Conservation (phyloP, 2,329 filamentous ascomycete genomes). For the Cladosporium oxysporum region DNA sequence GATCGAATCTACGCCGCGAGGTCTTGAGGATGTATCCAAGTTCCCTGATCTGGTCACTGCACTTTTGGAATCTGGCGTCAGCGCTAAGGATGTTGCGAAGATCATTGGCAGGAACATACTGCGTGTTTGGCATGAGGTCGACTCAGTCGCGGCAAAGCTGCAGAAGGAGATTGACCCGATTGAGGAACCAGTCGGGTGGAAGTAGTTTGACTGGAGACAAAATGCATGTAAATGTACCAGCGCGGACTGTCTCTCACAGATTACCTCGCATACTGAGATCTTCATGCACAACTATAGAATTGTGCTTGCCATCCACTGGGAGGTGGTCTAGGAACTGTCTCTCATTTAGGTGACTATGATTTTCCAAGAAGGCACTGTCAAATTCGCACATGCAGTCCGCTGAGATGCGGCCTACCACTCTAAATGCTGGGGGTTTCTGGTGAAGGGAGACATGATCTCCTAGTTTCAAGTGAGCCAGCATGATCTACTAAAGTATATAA, state of each 20-base stretch:
- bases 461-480: too few species aligned
- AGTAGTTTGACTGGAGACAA: neutral
- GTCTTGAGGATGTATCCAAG: conserved; percentile 81
- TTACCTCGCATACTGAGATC: too few species aligned
- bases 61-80: conserved; percentile 71
- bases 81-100: conserved; percentile 71
- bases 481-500: too few species aligned
- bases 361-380: too few species aligned
- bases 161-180: conserved; percentile 52
- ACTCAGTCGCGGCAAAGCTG: conserved; percentile 67
- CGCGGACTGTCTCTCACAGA: neutral
- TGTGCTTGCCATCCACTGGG: too few species aligned
- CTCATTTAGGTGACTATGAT: too few species aligned
- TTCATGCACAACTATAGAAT: too few species aligned
- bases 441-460: too few species aligned
- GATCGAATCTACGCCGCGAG: conserved; percentile 65
- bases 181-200: conserved; percentile 39
- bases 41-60: conserved; percentile 78
- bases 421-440: too few species aligned
- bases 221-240: neutral
- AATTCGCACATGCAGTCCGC: too few species aligned
- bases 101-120: conserved; percentile 79
- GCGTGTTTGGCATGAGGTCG: conserved; percentile 80
- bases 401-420: too few species aligned
- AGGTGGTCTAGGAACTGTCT: too few species aligned